Evolutionary conservation across 1,284 basidiomycete species (phyloP).

Genomic region (Phlebopus sp.): DNA sequence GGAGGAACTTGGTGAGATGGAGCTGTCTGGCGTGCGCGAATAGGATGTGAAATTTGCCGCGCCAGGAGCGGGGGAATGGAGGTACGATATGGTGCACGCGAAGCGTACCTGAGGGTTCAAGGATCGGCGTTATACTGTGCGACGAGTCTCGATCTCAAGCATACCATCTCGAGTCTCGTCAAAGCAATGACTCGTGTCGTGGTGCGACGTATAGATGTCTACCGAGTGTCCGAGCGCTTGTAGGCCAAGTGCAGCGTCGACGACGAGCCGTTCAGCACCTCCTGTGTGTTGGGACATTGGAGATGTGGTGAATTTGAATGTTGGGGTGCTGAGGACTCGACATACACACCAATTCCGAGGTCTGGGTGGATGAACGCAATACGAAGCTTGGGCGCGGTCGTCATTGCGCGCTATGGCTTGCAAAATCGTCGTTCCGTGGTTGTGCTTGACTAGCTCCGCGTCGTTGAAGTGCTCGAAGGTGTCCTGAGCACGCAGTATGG

Average conservation of each 20-base stretch:
- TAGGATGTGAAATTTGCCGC: slow-evolving; percentile 81
- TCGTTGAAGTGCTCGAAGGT: no score
- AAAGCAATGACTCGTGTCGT: slow-evolving; percentile 83
- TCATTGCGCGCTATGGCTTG: slow-evolving; percentile 8
- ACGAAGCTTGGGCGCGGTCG: slow-evolving; percentile 26
- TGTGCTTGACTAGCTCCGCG: background rate
- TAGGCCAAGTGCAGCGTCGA: slow-evolving; percentile 92
- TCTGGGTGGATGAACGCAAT: slow-evolving; percentile 95
- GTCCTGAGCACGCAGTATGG: no score
- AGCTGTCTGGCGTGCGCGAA: slow-evolving; percentile 89
- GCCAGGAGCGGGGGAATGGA: slow-evolving; percentile 77
- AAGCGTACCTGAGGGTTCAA: slow-evolving; percentile 81
- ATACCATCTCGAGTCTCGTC: slow-evolving; percentile 89
- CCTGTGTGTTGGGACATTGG: slow-evolving; percentile 57
- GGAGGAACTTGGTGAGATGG: slow-evolving; percentile 67
- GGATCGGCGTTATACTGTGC: no score
- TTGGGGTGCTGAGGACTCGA: background rate
- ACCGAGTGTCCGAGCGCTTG: slow-evolving; percentile 85
- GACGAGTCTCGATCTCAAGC: no score
- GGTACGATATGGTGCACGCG: slow-evolving; percentile 74
- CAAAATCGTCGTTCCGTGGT: background rate
- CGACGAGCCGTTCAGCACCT: slow-evolving; percentile 92
- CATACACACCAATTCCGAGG: slow-evolving; percentile 81
- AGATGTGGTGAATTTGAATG: slow-evolving; percentile 1
- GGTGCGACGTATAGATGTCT: slow-evolving; percentile 93